Conservation (phyloP, 495 filamentous ascomycete genomes). For the Neurospora tetraspora region DNA sequence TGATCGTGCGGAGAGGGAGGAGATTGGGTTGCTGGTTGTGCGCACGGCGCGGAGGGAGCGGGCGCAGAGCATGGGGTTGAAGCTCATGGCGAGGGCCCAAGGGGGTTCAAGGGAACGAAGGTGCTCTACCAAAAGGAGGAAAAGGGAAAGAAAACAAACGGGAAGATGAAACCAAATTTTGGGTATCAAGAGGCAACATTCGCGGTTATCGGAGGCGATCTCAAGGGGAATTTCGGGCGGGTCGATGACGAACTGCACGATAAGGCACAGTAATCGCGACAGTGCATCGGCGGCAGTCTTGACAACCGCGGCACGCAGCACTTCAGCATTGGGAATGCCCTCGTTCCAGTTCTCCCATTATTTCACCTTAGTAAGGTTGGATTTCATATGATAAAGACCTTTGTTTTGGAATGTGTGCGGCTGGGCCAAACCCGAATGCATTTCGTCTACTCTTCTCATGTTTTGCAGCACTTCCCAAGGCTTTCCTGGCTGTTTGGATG, state of each 20-base stretch:
- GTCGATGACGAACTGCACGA: slow-evolving; percentile 1
- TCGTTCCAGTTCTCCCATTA: no score
- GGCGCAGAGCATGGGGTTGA: slow-evolving; percentile 6
- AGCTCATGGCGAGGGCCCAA: slow-evolving; percentile 1
- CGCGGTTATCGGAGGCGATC: background rate
- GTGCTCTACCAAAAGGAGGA: background rate
- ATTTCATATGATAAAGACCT: no score
- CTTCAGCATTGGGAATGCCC: background rate
- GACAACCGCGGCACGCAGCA: background rate
- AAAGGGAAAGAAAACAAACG: background rate
- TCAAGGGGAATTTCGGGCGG: background rate
- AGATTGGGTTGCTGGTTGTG: background rate
- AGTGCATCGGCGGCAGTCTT: background rate
- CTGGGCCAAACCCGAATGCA: no score
- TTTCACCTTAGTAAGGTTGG: no score
- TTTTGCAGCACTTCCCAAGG: background rate
- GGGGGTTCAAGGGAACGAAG: background rate
- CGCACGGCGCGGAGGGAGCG: slow-evolving; percentile 7
- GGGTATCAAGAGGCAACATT: background rate
- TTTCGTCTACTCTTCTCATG: background rate
- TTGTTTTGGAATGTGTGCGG: no score
- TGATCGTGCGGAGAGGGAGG: background rate
- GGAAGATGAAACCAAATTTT: background rate
- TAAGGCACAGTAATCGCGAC: slow-evolving; percentile 2
- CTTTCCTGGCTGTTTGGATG: rapidly evolving